Base-by-base conservation (phyloP, 805 yeast species). In the Candida hungchunana region DNA sequence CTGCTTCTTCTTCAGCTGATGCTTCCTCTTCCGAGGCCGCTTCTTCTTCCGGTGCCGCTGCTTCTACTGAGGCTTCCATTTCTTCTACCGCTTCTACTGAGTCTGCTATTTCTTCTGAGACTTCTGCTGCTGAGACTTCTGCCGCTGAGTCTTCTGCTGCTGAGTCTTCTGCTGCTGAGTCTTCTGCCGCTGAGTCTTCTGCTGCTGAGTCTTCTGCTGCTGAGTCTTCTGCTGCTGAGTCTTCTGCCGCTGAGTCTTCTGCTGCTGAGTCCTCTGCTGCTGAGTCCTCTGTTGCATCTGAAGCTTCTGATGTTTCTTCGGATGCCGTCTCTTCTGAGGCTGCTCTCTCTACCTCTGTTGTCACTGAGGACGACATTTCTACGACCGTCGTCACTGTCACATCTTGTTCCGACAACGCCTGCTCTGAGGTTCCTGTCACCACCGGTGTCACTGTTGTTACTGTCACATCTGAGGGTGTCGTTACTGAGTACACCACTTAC, bases 361-460 rank as follows among this genome's bases (percentile, higher is more conserved):
- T 39, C 18, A 35, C 48, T 28, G 51, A 26, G 13, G 26, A 22
- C 7, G 34, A 24, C 18, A 15, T n/a, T n/a, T 26, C 36, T 13
- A 30, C 35, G 18, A 38, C 42, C 13, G 20, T 35, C 11, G 14
- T 37, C 29, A 34, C 42, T 14, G 21, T 29, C 18, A 29, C 42
- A 5, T 35, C 39, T 13, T 40, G 43, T 15, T 11, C 22, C 15
- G 34, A 22, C 34, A 50, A 56, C 29, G 18, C 11, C 16, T 42
- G 44, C 24, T 53, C 59, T 29, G 43, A 53, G 16, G 53, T 60
- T 17, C 32, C 43, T 10, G 40, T 59, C 11, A 43, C 47, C 16
- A 55, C 61, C 20, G 41, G 46, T 21, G 42, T 48, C 12, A 44
- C 56, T 7, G 44, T 51, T 7, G 40, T 41, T 3, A 52, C 58